A percentile compares a stretch with the other conserved stretches of the same genome.
phyloP scores from a whole-genome alignment of 441 rosid species.

The Manihot esculenta region DNA sequence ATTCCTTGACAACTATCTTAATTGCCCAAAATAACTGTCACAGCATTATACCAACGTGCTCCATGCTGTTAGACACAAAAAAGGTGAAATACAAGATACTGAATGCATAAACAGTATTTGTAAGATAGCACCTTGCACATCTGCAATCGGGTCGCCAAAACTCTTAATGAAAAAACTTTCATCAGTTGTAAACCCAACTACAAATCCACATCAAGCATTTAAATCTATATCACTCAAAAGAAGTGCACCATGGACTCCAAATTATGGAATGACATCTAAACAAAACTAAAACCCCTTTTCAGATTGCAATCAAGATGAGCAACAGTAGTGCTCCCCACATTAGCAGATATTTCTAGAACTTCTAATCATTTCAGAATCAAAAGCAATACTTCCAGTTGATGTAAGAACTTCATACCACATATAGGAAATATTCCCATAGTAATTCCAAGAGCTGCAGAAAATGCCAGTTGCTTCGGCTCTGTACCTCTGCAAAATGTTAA shows the following conservation, averaged over 20 bases:
- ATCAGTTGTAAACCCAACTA: neutral
- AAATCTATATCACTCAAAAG: neutral
- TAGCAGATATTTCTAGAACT: neutral
- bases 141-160: neutral
- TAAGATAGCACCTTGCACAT: too few relatives aligned
- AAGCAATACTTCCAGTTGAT: neutral
- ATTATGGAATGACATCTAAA: neutral
- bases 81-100: too few relatives aligned
- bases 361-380: neutral
- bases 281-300: neutral
- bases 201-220: neutral
- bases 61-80: too few relatives aligned
- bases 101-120: neutral
- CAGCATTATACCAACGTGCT: neutral
- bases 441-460: slow-evolving; percentile 82
- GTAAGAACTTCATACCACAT: slow-evolving; percentile 48
- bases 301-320: neutral
- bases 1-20: neutral
- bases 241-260: neutral
- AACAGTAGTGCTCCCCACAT: neutral
- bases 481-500: slow-evolving; percentile 53
- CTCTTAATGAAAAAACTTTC: neutral
- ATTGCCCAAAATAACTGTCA: neutral
- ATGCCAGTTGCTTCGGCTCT: slow-evolving; percentile 87
- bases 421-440: slow-evolving; percentile 84